phyloP scores from a whole-genome alignment of 2,329 filamentous ascomycete species.

The Rhytidhysteron rufulum region DNA sequence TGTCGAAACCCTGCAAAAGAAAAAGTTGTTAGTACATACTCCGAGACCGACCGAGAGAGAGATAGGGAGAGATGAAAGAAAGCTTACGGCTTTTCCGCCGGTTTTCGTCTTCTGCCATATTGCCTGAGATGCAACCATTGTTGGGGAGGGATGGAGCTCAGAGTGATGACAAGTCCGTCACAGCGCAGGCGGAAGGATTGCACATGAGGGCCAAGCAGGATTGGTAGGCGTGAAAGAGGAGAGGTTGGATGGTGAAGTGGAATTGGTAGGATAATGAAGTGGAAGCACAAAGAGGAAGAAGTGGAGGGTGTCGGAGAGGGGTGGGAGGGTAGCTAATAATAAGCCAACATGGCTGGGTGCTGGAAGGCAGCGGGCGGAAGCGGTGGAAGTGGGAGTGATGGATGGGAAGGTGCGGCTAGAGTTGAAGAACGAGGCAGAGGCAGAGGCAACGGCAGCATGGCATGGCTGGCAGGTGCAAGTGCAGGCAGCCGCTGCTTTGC shows the following conservation, averaged over 20 bases:
- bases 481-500: too few relatives aligned
- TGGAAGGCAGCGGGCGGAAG: background rate
- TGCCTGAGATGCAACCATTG: constrained; percentile 19
- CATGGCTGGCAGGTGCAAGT: background rate
- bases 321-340: background rate
- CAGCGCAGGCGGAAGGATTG: background rate
- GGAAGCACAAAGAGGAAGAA: too few relatives aligned
- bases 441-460: background rate
- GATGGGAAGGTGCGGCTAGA: too few relatives aligned
- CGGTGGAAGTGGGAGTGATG: too few relatives aligned
- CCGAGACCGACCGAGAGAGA: too few relatives aligned
- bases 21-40: too few relatives aligned
- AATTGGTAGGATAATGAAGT: too few relatives aligned
- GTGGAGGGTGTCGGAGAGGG: background rate
- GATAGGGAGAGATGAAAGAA: too few relatives aligned
- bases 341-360: background rate
- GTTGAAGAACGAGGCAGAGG: background rate
- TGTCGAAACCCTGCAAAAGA: too few relatives aligned
- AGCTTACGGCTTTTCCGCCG: constrained; percentile 27
- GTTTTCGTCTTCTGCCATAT: constrained; percentile 33
- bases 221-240: too few relatives aligned
- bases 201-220: too few relatives aligned
- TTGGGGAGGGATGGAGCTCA: constrained; percentile 3
- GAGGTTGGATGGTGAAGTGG: too few relatives aligned
- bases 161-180: background rate